A percentile compares a stretch with the other conserved stretches of the same genome.
These are phyloP conservation scores for Cyclocybe aegerita DNA, from an alignment of 768 basidiomycete genomes.

Conservation along the genomic window DNA sequence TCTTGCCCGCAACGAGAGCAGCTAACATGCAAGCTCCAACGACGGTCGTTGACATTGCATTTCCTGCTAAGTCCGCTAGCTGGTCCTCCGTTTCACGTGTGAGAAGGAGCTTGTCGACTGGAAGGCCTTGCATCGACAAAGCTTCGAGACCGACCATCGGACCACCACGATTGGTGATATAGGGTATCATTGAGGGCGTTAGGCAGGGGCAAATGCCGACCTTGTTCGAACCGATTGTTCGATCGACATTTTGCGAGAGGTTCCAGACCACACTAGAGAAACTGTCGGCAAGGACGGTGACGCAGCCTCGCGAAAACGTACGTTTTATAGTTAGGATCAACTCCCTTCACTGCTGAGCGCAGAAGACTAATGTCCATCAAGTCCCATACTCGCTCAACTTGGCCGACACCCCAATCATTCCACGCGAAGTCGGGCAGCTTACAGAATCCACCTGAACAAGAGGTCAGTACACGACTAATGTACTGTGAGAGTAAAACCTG, in stretches of 20 bases:
- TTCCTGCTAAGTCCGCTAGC: constrained; percentile 91
- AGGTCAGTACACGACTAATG: constrained; percentile 2
- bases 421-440: constrained; percentile 88
- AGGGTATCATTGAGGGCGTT: constrained; percentile 96
- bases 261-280: constrained; percentile 85
- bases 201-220: constrained; percentile 90
- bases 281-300: constrained; percentile 1
- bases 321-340: constrained; percentile 90
- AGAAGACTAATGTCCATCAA: constrained; percentile 90
- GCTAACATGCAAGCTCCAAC: constrained; percentile 89
- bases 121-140: constrained; percentile 90
- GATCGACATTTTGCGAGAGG: constrained; percentile 94
- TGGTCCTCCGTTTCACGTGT: constrained; percentile 94
- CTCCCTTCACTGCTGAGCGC: constrained; percentile 74
- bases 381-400: constrained; percentile 95
- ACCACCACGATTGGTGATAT: constrained; percentile 92
- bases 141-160: constrained; percentile 95
- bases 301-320: constrained; percentile 35
- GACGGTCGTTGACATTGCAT: constrained; percentile 97
- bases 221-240: constrained; percentile 78
- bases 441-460: constrained; percentile 66
- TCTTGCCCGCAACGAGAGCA: constrained; percentile 67
- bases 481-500: constrained; percentile 18
- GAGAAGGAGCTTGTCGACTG: constrained; percentile 86
- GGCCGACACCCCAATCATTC: constrained; percentile 91